Percentiles rank a stretch among this genome's conserved stretches.
These are phyloP conservation scores for Berberis thunbergii DNA, from an alignment of 164 flowering plant species.

Conservation along the genomic window DNA sequence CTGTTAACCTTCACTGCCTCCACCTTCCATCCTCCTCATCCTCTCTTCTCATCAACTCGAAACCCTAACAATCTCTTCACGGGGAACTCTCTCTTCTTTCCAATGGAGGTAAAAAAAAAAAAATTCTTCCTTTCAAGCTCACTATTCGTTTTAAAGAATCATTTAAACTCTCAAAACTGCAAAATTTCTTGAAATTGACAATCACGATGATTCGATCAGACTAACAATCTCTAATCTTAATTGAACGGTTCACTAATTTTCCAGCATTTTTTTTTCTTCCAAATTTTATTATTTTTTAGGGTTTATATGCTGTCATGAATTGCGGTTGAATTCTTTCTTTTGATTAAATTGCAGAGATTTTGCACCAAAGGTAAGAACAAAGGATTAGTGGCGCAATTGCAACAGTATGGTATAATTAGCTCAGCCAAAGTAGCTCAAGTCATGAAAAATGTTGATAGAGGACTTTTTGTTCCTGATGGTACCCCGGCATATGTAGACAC, in stretches of 20 bases:
- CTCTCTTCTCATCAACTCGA: not conserved
- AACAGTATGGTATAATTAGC: constrained; percentile 51
- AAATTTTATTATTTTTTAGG: not conserved
- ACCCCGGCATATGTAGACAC: constrained; percentile 61
- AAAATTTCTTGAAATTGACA: no score
- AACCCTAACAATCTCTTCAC: constrained; percentile 19
- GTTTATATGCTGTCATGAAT: not conserved
- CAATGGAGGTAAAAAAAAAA: constrained; percentile 34
- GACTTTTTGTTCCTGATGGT: constrained; percentile 71
- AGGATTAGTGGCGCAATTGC: constrained; percentile 59
- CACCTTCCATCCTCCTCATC: constrained; percentile 4
- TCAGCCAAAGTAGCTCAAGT: constrained; percentile 74
- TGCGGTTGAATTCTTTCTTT: not conserved
- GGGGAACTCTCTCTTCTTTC: constrained; percentile 25
- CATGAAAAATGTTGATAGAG: constrained; percentile 80
- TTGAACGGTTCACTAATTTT: no score
- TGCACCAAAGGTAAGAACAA: constrained; percentile 53
- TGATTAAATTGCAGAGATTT: constrained; percentile 38
- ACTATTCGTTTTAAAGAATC: no score
- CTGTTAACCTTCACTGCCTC: constrained; percentile 14
- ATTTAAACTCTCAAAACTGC: no score
- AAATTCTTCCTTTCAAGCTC: no score
- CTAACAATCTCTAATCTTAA: no score
- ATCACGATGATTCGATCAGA: no score
- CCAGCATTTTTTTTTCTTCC: not conserved